These are phyloP conservation scores for Apiotrichum porosum DNA, from an alignment of 1,284 basidiomycete genomes.

Conservation along the genomic window DNA sequence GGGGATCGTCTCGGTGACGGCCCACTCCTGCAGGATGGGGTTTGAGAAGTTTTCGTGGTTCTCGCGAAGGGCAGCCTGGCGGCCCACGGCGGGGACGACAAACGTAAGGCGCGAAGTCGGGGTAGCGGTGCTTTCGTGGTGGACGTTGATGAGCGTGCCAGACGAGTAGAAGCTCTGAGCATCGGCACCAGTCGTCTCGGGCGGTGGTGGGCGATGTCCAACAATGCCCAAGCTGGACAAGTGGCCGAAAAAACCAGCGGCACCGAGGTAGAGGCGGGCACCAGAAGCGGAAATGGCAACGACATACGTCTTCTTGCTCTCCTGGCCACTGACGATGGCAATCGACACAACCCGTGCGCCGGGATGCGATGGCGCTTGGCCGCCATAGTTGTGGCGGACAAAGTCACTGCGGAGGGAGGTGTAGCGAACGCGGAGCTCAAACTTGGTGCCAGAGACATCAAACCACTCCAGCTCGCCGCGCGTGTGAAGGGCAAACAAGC, in stretches of 20 bases:
- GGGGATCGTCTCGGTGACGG: constrained; percentile 56
- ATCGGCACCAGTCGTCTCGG: constrained; percentile 13
- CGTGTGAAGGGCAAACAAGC: constrained; percentile 38
- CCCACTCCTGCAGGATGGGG: constrained; percentile 33
- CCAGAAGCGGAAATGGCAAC: constrained; percentile 69
- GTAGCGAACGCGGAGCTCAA: constrained; percentile 25
- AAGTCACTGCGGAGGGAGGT: constrained; percentile 21
- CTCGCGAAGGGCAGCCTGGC: constrained; percentile 35
- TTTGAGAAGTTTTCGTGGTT: constrained; percentile 31
- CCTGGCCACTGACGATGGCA: constrained; percentile 40
- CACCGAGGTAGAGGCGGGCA: constrained; percentile 17
- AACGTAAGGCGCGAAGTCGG: constrained; percentile 26
- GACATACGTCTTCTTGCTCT: constrained; percentile 59
- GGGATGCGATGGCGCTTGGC: constrained; percentile 7
- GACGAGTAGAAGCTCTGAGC: constrained; percentile 39
- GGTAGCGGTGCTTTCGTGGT: constrained; percentile 22
- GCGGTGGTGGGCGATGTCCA: constrained; percentile 30
- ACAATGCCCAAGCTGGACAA: constrained; percentile 5
- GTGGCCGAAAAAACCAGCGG: not conserved
- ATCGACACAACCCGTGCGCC: constrained; percentile 40
- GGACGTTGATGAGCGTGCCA: constrained; percentile 34
- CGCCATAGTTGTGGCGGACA: constrained; percentile 12
- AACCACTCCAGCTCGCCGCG: constrained; percentile 33
- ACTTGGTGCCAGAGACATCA: constrained; percentile 31
- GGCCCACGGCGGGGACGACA: constrained; percentile 29